Conservation (phyloP, 2,329 filamentous ascomycete species). For the Diaporthe capsici region DNA sequence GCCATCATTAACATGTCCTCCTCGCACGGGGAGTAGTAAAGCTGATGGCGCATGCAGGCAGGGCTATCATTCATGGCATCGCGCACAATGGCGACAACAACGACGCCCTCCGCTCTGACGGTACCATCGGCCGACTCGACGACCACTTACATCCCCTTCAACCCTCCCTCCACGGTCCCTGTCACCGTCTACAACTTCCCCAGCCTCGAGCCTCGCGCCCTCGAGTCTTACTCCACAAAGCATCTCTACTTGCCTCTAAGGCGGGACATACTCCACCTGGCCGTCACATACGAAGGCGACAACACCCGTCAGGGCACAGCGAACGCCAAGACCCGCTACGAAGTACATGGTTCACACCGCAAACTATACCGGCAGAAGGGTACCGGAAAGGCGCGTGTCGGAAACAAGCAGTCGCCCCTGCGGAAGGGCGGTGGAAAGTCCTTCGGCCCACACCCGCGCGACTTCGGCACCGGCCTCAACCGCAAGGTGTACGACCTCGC, state of each 20-base stretch:
- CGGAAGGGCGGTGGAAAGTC: conserved; percentile 87
- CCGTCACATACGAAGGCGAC: conserved; percentile 94
- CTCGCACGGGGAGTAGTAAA: conserved; percentile 33
- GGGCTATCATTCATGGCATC: conserved; percentile 24
- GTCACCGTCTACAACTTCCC: conserved; percentile 94
- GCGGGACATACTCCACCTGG: conserved; percentile 91
- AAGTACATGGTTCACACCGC: conserved; percentile 85
- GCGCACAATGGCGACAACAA: conserved; percentile 41
- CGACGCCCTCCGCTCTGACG: conserved; percentile 34
- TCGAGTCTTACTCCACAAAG: conserved; percentile 83
- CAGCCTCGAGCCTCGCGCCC: conserved; percentile 83
- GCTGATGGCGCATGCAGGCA: conserved; percentile 36
- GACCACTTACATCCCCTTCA: conserved; percentile 45
- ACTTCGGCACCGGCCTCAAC: conserved; percentile 88
- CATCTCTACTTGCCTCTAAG: conserved; percentile 91
- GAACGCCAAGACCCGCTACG: conserved; percentile 82
- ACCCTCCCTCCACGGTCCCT: conserved; percentile 73
- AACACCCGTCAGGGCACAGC: conserved; percentile 89
- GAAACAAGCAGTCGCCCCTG: conserved; percentile 85
- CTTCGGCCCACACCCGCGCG: conserved; percentile 91
- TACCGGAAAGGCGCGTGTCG: conserved; percentile 82
- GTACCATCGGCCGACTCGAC: conserved; percentile 41
- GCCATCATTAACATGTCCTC: neutral
- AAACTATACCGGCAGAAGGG: conserved; percentile 94
- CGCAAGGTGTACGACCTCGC: conserved; percentile 95